Conservation (phyloP, 306 rosid genomes). For the Begonia masoniana region DNA sequence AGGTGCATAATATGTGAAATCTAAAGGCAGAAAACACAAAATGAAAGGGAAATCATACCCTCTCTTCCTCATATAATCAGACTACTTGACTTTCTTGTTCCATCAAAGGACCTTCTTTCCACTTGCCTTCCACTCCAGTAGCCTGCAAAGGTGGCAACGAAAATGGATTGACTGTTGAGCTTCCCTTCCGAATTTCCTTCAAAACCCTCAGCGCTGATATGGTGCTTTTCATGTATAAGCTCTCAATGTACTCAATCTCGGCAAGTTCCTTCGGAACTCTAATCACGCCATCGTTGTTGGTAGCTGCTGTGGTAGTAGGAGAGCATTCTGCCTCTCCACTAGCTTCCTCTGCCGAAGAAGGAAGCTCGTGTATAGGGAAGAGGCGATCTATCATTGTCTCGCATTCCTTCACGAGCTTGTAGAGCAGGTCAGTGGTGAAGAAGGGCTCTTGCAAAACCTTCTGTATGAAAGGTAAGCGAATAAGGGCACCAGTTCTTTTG, state of each 20-base stretch:
- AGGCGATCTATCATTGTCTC: constrained; percentile 76
- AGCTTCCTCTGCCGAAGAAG: constrained; percentile 27
- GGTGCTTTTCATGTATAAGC: constrained; percentile 75
- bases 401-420: constrained; percentile 92
- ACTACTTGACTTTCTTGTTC: constrained; percentile 62
- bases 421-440: constrained; percentile 83
- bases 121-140: constrained; percentile 42
- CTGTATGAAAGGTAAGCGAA: constrained; percentile 91
- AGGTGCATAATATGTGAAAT: constrained; percentile 18
- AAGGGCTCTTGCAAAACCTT: constrained; percentile 92
- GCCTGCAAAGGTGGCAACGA: constrained; percentile 78
- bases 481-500: constrained; percentile 95
- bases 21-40: not conserved
- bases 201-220: constrained; percentile 63
- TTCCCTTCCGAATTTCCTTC: constrained; percentile 80
- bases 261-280: constrained; percentile 45
- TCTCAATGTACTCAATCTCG: constrained; percentile 79
- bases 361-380: constrained; percentile 35
- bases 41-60: constrained; percentile 9
- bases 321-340: constrained; percentile 32
- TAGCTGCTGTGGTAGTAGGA: constrained; percentile 47
- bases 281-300: constrained; percentile 28
- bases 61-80: constrained; percentile 14
- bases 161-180: constrained; percentile 75
- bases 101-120: constrained; percentile 50